phyloP scores from a whole-genome alignment of 2,329 filamentous ascomycete species.

The Thielaviopsis musarum region DNA sequence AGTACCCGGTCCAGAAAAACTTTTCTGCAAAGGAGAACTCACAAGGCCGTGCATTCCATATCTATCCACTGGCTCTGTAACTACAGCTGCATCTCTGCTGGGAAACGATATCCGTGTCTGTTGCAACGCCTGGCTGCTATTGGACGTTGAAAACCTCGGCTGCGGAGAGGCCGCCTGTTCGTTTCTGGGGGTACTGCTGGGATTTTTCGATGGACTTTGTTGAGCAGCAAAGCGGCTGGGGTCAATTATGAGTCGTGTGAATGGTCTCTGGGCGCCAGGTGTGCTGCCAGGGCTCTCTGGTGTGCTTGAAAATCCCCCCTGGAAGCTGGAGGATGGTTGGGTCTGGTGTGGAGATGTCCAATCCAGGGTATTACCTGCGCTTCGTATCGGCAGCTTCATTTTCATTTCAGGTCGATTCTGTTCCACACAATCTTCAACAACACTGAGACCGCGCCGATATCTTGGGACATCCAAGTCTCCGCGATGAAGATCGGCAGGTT shows the following conservation, averaged over 20 bases:
- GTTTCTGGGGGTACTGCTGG: background rate
- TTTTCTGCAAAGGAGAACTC: background rate
- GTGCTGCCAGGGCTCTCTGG: background rate
- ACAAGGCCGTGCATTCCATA: background rate
- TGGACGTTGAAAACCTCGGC: background rate
- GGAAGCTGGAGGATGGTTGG: background rate
- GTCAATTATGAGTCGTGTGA: background rate
- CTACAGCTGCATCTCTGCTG: background rate
- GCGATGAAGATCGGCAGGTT: background rate
- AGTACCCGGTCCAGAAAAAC: background rate
- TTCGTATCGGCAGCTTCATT: background rate
- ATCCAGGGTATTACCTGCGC: background rate
- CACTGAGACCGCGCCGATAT: background rate
- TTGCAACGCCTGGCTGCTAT: background rate
- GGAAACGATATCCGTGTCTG: background rate
- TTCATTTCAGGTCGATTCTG: background rate
- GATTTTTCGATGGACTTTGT: background rate
- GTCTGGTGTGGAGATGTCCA: background rate
- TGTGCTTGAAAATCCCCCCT: background rate
- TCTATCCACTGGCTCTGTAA: background rate
- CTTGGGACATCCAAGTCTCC: background rate
- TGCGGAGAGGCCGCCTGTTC: background rate
- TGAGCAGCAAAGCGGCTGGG: background rate
- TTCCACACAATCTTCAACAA: background rate
- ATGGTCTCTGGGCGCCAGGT: background rate